Base-by-base conservation (phyloP, 2,329 filamentous ascomycete genomes). In the Ophiostoma australiae region DNA sequence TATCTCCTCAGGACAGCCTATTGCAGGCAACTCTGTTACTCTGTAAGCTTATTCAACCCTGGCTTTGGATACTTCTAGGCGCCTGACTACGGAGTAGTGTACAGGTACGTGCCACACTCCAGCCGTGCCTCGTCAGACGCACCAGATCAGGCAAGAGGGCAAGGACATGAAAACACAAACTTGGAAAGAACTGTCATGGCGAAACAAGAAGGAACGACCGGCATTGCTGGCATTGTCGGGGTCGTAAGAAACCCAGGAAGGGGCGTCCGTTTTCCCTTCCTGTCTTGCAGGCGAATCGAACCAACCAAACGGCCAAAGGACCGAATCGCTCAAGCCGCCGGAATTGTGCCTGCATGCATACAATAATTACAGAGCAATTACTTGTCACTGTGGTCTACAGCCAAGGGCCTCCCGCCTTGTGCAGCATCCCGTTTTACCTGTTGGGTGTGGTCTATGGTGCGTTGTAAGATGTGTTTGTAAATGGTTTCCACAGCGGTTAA, bases 141-240 rank as follows among this genome's bases (percentile, higher is more conserved):
- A 13, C 52, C 52, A 27, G 52, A 58, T 23, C 52, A 58, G 33
- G 71, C 70, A 70, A 71, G 69, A 68, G 69, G 69, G 31, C n/a
- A 33, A 48, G 44, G 44, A 48, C 44, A 17, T 48, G n/a, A 39
- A 48, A 48, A 44, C 48, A 52, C 69, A 20, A 67, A 58, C 15
- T 5, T 20, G 48, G 31, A 55, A 48, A 35, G 8, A 31, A 68
- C 27, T 13, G 67, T 2, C 6, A 61, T 63, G 17, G 55, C 41
- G 58, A 63, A 63, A 63, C 58, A 63, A 33, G 58, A 63, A 63
- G 58, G 58, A 63, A 33, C 58, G 58, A 35, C 58, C 15, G 27
- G 58, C 58, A 33, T 27, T 58, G 17, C n/a, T 48, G 17, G 44
- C 44, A 63, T 33, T 58, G 13, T 61, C 55, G 55, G n/a, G 55